phyloP scores from a whole-genome alignment of 73 alveolate species.

The Paramecium octaurelia region DNA sequence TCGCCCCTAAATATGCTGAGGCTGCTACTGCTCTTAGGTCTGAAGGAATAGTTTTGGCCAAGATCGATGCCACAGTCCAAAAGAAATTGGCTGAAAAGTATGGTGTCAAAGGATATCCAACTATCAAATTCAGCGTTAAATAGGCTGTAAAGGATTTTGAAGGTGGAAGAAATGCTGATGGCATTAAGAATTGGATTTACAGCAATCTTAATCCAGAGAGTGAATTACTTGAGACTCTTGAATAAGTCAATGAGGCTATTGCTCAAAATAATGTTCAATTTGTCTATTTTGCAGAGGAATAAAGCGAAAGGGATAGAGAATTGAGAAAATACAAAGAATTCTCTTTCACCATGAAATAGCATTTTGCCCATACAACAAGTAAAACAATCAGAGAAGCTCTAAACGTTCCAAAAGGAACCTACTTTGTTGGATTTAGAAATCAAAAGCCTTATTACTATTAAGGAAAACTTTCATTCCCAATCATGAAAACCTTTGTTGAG shows the following conservation, averaged over 20 bases:
- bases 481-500: neutral
- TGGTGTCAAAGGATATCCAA: conserved; percentile 80
- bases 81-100: conserved; percentile 63
- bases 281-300: conserved; percentile 66
- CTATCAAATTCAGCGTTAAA: conserved; percentile 72
- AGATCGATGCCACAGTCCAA: conserved; percentile 76
- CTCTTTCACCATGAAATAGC: conserved; percentile 37
- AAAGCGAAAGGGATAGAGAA: conserved; percentile 55
- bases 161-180: conserved; percentile 80
- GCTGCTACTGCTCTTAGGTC: conserved; percentile 75
- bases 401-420: conserved; percentile 8
- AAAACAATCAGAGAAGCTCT: conserved; percentile 17
- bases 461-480: conserved; percentile 29
- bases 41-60: conserved; percentile 72
- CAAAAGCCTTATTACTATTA: neutral
- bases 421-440: neutral
- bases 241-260: conserved; percentile 54
- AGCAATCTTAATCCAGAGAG: conserved; percentile 56
- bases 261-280: conserved; percentile 48
- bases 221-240: conserved; percentile 41
- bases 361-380: conserved; percentile 10
- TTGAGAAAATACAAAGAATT: conserved; percentile 43
- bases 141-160: conserved; percentile 66
- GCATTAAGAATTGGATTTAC: conserved; percentile 74
- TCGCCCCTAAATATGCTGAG: conserved; percentile 81